Percentiles rank a stretch among this genome's conserved stretches.
These are phyloP conservation scores for Vigna trinervia DNA, from an alignment of 306 rosid species.

Conservation along the genomic window DNA sequence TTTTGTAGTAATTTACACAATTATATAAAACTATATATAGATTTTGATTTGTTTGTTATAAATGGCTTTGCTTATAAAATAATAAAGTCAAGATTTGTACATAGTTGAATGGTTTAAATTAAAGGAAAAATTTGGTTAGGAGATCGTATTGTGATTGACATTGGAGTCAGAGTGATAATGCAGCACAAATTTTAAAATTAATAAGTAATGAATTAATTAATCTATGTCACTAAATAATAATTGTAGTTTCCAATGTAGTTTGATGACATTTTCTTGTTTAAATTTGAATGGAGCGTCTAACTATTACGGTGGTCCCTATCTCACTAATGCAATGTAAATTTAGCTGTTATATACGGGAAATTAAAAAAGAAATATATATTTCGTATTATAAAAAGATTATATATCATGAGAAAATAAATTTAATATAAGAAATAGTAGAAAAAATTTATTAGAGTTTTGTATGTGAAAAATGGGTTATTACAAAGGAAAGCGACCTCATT, in stretches of 20 bases:
- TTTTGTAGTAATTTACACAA: background rate
- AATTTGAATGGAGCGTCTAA: background rate
- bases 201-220: background rate
- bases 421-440: too few species aligned
- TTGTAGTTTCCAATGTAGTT: background rate
- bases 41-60: background rate
- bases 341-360: too few species aligned
- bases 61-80: background rate
- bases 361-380: too few species aligned
- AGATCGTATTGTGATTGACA: background rate
- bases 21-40: background rate
- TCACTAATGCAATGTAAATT: too few species aligned
- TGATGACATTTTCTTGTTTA: slow-evolving; percentile 8
- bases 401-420: too few species aligned
- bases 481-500: background rate
- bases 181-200: background rate
- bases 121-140: background rate
- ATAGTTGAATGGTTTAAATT: background rate
- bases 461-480: background rate
- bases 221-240: background rate
- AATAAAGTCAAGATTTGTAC: background rate
- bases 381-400: too few species aligned
- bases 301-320: background rate
- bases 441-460: too few species aligned
- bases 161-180: too few species aligned